Evolutionary conservation across 176 grass and related monocot species (phyloP).

Genomic region (Avena atlantica): DNA sequence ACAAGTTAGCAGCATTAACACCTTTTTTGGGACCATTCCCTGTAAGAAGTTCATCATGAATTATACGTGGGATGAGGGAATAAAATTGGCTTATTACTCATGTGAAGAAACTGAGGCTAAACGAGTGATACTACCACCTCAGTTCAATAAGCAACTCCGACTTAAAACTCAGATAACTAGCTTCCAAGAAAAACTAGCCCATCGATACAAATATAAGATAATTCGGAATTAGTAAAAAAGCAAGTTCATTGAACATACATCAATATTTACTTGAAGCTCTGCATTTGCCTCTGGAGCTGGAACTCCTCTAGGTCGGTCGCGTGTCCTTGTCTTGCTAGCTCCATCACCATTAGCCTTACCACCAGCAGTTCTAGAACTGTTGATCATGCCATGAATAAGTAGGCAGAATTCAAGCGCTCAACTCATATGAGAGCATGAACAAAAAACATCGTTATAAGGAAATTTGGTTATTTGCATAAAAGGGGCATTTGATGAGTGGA

Average conservation of each 20-base stretch:
- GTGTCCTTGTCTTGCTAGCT: conserved; percentile 70
- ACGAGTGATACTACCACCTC: conserved; percentile 20
- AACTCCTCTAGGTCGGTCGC: conserved; percentile 69
- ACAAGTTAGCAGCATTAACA: conserved; percentile 25
- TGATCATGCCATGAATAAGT: conserved; percentile 38
- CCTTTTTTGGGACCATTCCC: conserved; percentile 26
- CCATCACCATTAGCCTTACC: conserved; percentile 72
- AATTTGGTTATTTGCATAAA: conserved; percentile 36
- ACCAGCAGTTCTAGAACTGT: conserved; percentile 71
- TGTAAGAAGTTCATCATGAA: background rate
- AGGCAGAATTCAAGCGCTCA: conserved; percentile 32
- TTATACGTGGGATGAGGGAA: background rate
- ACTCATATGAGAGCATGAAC: conserved; percentile 26
- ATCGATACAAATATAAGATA: conserved; percentile 38
- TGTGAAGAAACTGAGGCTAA: conserved; percentile 21
- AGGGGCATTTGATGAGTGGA: background rate
- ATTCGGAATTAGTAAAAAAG: conserved; percentile 16
- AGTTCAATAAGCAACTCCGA: background rate
- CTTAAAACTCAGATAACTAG: conserved; percentile 13
- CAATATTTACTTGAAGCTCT: conserved; percentile 86
- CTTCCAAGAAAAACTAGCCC: conserved; percentile 24
- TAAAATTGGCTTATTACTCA: background rate
- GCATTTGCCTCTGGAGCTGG: conserved; percentile 91
- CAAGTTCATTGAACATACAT: conserved; percentile 65
- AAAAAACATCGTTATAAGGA: background rate